A percentile compares a stretch with the other conserved stretches of the same genome.
These are phyloP conservation scores for Voacanga thouarsii DNA, from an alignment of 257 asterid genomes.

Conservation along the genomic window DNA sequence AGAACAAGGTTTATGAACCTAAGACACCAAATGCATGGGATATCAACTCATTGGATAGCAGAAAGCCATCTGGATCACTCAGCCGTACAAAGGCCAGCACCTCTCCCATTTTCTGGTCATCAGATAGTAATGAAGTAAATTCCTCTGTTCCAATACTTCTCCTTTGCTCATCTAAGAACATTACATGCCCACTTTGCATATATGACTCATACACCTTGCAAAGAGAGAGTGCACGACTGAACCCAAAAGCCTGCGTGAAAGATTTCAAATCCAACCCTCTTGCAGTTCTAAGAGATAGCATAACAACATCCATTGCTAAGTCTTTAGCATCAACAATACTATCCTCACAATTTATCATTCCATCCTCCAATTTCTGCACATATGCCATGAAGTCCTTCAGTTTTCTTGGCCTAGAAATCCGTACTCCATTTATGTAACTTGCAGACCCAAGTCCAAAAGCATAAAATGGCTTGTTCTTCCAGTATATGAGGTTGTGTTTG, in stretches of 20 bases:
- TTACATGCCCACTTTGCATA: constrained; percentile 65
- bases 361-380: constrained; percentile 61
- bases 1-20: constrained; percentile 32
- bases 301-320: constrained; percentile 66
- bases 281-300: constrained; percentile 85
- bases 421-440: constrained; percentile 56
- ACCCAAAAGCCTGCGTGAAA: constrained; percentile 62
- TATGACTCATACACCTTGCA: constrained; percentile 54
- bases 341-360: constrained; percentile 21
- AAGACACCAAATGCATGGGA: constrained; percentile 67
- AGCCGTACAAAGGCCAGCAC: constrained; percentile 53
- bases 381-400: constrained; percentile 61
- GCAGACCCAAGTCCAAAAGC: constrained; percentile 94
- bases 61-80: constrained; percentile 88
- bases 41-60: constrained; percentile 88
- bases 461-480: constrained; percentile 74
- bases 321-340: constrained; percentile 44
- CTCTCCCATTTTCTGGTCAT: constrained; percentile 26
- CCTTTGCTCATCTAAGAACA: constrained; percentile 52
- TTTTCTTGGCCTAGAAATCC: constrained; percentile 88
- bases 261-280: constrained; percentile 77
- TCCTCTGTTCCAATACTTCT: constrained; percentile 42
- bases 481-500: constrained; percentile 82
- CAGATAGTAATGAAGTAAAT: constrained; percentile 26
- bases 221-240: constrained; percentile 41